Base-by-base conservation (phyloP, 257 asterid genomes). In the Phtheirospermum japonicum region DNA sequence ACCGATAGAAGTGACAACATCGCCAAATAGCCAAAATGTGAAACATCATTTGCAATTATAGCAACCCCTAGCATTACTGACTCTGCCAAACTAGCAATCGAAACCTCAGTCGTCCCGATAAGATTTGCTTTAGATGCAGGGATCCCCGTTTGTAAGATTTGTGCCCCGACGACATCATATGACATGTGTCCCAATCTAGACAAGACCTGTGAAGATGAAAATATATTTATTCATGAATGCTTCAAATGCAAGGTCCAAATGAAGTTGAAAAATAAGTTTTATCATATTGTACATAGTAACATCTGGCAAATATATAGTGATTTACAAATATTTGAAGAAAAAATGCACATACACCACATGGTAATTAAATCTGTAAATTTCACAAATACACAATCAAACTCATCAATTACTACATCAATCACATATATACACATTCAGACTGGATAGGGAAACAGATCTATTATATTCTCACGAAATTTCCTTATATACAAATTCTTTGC, bases 151-250 rank as follows among this genome's bases (percentile, higher is more conserved):
- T 92, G 99, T 74, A 92, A 68, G 54, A 92, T 89, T 71, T 92
- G 99, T 59, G 90, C 84, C 72, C 96, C 97, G 9, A 89, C 79
- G 66, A 86, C 82, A 74, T 89, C 87, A 80, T 92, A 92, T 9
- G 96, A 89, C 95, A 89, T 89, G 66, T 85, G 87, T 31, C 99
- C 99, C 90, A 92, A 75, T 75, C 99, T 83, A 36, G 99, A 92
- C 59, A 89, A 63, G 36, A 86, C 83, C 99, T 92, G 92, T 50
- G n/a, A 34, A 60, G 51, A 32, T 18, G 45, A 36, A 72, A 72
- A 65, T 45, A 51, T 39, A 52, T 17, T 33, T 55, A 68, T 36
- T 12, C 50, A 52, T 63, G 57, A 63, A 43, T 50, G 53, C 55
- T 66, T 32, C 8, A 59, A 45, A 42, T 54, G n/a, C 26, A 10